Evolutionary conservation across 2,329 filamentous ascomycete species (phyloP).

Genomic region (Tolypocladium tropicale): DNA sequence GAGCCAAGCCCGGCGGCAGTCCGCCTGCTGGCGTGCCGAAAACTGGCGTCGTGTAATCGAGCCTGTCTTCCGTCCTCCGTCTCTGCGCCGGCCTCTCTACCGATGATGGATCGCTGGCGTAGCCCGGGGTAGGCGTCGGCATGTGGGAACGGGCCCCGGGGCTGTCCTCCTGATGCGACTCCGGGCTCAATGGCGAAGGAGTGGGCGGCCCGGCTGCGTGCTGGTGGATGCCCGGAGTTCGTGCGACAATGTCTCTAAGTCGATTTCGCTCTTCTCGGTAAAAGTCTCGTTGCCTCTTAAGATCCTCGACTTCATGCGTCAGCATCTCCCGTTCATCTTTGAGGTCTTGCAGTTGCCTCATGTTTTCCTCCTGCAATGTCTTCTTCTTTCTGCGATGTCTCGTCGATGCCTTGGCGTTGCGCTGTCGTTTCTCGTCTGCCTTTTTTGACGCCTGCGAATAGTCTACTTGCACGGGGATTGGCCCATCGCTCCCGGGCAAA

Average conservation of each 20-base stretch:
- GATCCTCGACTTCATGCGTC: slow-evolving; percentile 38
- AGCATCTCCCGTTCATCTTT: slow-evolving; percentile 60
- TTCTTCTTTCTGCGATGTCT: slow-evolving; percentile 74
- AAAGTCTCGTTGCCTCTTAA: slow-evolving; percentile 57
- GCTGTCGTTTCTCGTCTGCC: slow-evolving; percentile 74
- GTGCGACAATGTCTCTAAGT: slow-evolving; percentile 54
- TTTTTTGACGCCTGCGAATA: slow-evolving; percentile 72
- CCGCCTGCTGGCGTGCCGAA: slow-evolving; percentile 26
- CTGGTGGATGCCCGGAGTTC: slow-evolving; percentile 46
- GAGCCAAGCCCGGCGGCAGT: slow-evolving; percentile 27
- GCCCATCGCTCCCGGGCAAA: slow-evolving; percentile 24
- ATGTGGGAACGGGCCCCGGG: slow-evolving; percentile 18
- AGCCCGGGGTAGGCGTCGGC: slow-evolving; percentile 18
- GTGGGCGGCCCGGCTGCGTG: slow-evolving; percentile 43
- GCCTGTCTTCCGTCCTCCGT: slow-evolving; percentile 36
- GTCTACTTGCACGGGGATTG: slow-evolving; percentile 59
- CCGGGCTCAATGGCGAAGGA: slow-evolving; percentile 28
- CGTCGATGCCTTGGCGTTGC: slow-evolving; percentile 78
- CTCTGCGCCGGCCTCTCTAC: slow-evolving; percentile 36
- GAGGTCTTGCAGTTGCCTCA: slow-evolving; percentile 56
- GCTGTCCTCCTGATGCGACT: slow-evolving; percentile 27
- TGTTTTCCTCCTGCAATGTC: slow-evolving; percentile 67
- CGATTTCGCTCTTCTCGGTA: slow-evolving; percentile 66
- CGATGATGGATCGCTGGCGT: slow-evolving; percentile 30
- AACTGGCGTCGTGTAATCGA: slow-evolving; percentile 28